Conservation (phyloP, 2,329 filamentous ascomycete species). For the Pseudogymnoascus sp. region DNA sequence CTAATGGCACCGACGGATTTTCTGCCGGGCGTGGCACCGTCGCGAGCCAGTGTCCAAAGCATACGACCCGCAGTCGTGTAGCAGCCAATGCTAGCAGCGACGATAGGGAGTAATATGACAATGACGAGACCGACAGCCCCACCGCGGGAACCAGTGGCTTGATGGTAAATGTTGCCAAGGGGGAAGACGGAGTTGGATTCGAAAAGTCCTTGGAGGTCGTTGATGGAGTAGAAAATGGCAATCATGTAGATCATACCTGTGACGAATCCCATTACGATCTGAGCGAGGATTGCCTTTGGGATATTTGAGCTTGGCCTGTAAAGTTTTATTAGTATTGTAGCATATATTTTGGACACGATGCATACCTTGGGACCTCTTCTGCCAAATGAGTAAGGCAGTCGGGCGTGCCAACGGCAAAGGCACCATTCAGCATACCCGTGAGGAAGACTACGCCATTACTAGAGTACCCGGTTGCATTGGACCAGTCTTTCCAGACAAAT, state of each 20-base stretch:
- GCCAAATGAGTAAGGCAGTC: slow-evolving; percentile 59
- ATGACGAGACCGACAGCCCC: slow-evolving; percentile 46
- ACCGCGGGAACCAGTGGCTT: slow-evolving; percentile 45
- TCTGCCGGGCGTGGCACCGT: slow-evolving; percentile 49
- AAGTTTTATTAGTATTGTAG: neutral
- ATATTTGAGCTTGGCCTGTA: slow-evolving; percentile 41
- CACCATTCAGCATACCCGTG: slow-evolving; percentile 58
- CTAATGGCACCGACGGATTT: slow-evolving; percentile 41
- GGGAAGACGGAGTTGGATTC: slow-evolving; percentile 48
- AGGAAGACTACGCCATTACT: slow-evolving; percentile 52
- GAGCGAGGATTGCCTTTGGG: slow-evolving; percentile 45
- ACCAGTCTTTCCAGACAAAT: slow-evolving; percentile 41
- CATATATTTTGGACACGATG: neutral
- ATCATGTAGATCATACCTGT: slow-evolving; percentile 47
- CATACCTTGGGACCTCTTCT: slow-evolving; percentile 50
- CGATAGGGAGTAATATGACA: slow-evolving; percentile 46
- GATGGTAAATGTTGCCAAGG: slow-evolving; percentile 58
- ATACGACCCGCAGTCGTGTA: slow-evolving; percentile 57
- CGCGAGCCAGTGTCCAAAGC: slow-evolving; percentile 54
- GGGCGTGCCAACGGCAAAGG: slow-evolving; percentile 59
- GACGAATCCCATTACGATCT: slow-evolving; percentile 44
- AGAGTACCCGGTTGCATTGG: slow-evolving; percentile 37
- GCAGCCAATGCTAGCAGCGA: slow-evolving; percentile 46
- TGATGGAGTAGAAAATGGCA: slow-evolving; percentile 51
- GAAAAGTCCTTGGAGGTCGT: slow-evolving; percentile 46